A percentile compares a stretch with the other conserved stretches of the same genome.
phyloP scores from a whole-genome alignment of 768 basidiomycete species.

The Tulasnella sp. region DNA sequence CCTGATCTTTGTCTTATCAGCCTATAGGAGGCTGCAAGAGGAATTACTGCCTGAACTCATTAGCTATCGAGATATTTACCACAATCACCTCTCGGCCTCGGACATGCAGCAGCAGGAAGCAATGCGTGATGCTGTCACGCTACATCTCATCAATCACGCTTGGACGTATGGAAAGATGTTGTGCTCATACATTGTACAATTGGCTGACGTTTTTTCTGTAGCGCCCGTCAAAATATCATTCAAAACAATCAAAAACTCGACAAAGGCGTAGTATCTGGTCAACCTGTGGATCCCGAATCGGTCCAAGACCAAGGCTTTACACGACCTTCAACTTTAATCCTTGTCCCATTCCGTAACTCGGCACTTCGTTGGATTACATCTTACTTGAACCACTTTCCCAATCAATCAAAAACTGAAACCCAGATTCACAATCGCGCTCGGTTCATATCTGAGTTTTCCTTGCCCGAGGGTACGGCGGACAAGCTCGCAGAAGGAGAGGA shows the following conservation, averaged over 20 bases:
- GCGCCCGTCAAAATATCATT: slow-evolving; percentile 79
- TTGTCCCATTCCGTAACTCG: slow-evolving; percentile 86
- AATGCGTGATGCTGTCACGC: slow-evolving; percentile 54
- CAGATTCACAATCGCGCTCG: slow-evolving; percentile 84
- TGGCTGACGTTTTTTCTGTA: slow-evolving; percentile 27
- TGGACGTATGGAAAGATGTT: slow-evolving; percentile 48
- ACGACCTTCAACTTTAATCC: slow-evolving; percentile 82
- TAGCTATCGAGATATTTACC: slow-evolving; percentile 27
- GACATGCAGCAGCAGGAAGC: slow-evolving; percentile 50
- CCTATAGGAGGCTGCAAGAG: slow-evolving; percentile 45
- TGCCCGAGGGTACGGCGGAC: slow-evolving; percentile 70
- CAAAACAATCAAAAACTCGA: slow-evolving; percentile 90
- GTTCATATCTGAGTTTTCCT: slow-evolving; percentile 69
- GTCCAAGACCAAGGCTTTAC: slow-evolving; percentile 94
- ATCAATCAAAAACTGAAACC: slow-evolving; percentile 36
- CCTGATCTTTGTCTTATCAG: slow-evolving; percentile 28
- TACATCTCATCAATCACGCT: slow-evolving; percentile 84
- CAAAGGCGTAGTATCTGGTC: neutral
- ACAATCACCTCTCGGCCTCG: slow-evolving; percentile 58
- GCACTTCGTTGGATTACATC: slow-evolving; percentile 76
- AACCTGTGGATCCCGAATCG: slow-evolving; percentile 53
- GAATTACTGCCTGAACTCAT: slow-evolving; percentile 36
- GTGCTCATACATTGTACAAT: neutral
- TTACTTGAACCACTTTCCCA: slow-evolving; percentile 62
- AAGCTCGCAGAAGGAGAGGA: slow-evolving; percentile 63